Percentiles rank a stretch among this genome's conserved stretches.
Evolutionary conservation across 2,329 filamentous ascomycete species (phyloP).

Genomic region (Monosporascus sp.): DNA sequence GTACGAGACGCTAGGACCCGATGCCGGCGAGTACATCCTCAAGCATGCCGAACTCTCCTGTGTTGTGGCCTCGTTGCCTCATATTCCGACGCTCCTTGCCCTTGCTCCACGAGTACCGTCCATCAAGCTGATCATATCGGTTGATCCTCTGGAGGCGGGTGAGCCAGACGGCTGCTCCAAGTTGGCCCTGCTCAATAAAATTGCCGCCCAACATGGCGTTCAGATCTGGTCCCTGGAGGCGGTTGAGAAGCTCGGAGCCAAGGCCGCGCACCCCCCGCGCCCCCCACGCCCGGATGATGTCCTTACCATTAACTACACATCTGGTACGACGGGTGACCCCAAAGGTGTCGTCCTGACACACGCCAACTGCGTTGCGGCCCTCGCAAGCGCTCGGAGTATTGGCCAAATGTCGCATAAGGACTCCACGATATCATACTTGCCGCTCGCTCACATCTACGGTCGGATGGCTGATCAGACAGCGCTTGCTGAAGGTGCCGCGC

Average conservation of each 20-base stretch:
- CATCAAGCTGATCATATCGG: conserved; percentile 80
- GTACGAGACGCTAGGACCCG: conserved; percentile 91
- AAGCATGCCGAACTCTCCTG: conserved; percentile 76
- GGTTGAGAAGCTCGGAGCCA: conserved; percentile 75
- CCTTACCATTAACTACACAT: conserved; percentile 88
- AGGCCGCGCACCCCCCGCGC: conserved; percentile 63
- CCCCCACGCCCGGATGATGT: conserved; percentile 70
- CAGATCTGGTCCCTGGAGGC: conserved; percentile 72
- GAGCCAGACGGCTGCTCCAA: conserved; percentile 77
- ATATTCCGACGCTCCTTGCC: conserved; percentile 77
- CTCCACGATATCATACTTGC: conserved; percentile 78
- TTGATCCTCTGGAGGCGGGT: conserved; percentile 77
- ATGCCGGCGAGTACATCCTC: conserved; percentile 91
- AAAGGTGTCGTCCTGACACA: conserved; percentile 85
- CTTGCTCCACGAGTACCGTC: conserved; percentile 69
- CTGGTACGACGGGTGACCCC: conserved; percentile 75
- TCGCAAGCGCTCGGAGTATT: conserved; percentile 55
- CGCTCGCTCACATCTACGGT: conserved; percentile 90
- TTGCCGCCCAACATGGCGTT: conserved; percentile 71
- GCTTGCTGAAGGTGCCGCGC: conserved; percentile 64
- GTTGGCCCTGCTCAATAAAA: conserved; percentile 65
- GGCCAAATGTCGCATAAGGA: conserved; percentile 49
- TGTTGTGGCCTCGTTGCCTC: conserved; percentile 72
- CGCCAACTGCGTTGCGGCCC: conserved; percentile 69
- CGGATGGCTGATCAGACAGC: conserved; percentile 74